Conservation (phyloP, 768 basidiomycete genomes). For the Agaricus blazei region DNA sequence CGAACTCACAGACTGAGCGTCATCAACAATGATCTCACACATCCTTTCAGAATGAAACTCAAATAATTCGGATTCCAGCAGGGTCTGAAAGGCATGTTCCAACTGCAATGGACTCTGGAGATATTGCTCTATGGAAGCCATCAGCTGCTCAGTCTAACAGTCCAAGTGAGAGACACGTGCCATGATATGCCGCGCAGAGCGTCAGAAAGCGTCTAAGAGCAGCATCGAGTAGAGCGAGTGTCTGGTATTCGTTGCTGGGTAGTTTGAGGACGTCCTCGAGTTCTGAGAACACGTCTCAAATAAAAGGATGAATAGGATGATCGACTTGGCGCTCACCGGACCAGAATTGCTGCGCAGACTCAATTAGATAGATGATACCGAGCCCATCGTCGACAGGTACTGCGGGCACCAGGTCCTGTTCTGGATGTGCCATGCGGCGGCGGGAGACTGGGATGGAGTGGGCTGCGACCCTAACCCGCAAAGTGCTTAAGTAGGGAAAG, state of each 20-base stretch:
- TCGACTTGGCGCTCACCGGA: constrained; percentile 50
- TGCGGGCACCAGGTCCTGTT: constrained; percentile 21
- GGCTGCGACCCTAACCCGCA: too few relatives aligned
- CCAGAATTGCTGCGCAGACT: constrained; percentile 87
- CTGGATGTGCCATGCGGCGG: constrained; percentile 20
- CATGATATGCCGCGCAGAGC: constrained; percentile 83
- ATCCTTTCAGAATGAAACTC: constrained; percentile 89
- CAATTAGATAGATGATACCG: constrained; percentile 80
- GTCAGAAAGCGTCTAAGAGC: constrained; percentile 72
- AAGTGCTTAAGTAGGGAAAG: too few relatives aligned
- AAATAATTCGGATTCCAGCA: constrained; percentile 86
- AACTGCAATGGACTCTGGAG: constrained; percentile 80
- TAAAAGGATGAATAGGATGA: background rate
- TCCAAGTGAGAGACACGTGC: constrained; percentile 35
- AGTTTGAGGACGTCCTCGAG: constrained; percentile 78
- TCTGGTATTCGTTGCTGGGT: constrained; percentile 55
- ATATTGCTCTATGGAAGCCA: constrained; percentile 57
- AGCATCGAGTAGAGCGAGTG: constrained; percentile 72
- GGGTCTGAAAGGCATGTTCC: constrained; percentile 71
- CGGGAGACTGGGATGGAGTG: background rate
- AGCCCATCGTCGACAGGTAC: constrained; percentile 59
- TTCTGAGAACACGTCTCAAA: constrained; percentile 44
- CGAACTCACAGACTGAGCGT: constrained; percentile 56
- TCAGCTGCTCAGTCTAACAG: constrained; percentile 4
- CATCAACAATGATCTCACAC: constrained; percentile 72